Evolutionary conservation across 2,329 filamentous ascomycete genomes (phyloP).

Genomic region (Rhinocladiella mackenziei): DNA sequence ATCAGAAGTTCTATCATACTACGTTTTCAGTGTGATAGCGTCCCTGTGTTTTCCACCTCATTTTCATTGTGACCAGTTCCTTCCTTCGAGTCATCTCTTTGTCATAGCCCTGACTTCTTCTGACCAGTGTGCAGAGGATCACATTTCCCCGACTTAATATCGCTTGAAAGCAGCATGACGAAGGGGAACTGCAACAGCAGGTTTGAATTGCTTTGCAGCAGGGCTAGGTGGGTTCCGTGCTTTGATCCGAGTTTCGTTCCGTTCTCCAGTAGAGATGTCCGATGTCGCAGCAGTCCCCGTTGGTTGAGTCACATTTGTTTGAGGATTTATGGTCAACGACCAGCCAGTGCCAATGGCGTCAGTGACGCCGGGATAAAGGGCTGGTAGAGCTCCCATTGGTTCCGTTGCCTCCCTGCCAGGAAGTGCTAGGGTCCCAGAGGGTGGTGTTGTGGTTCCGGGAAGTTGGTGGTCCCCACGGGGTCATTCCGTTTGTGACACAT

Average conservation of each 20-base stretch:
- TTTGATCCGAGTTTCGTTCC: conserved; percentile 3
- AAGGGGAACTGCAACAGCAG: conserved; percentile 8
- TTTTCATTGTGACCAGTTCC: conserved; percentile 3
- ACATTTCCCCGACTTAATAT: conserved; percentile 6
- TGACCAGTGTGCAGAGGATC: not conserved
- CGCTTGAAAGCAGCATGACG: conserved; percentile 16
- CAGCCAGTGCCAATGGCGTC: conserved; percentile 13
- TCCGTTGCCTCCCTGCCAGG: conserved; percentile 5
- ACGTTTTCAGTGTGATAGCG: conserved; percentile 12
- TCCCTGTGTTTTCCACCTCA: conserved; percentile 2
- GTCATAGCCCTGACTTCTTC: not conserved
- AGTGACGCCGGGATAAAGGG: conserved; percentile 2
- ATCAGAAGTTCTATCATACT: conserved; percentile 18
- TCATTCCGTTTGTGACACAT: conserved; percentile 12
- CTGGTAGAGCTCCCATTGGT: conserved; percentile 14
- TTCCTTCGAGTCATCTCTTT: not conserved
- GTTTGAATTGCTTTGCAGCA: conserved; percentile 14
- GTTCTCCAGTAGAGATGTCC: conserved; percentile 1
- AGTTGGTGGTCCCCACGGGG: conserved; percentile 12
- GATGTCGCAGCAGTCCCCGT: conserved; percentile 8
- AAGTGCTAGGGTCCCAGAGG: conserved; percentile 4
- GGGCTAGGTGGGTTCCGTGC: conserved; percentile 12
- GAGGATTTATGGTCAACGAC: conserved; percentile 7
- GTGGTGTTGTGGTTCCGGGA: conserved; percentile 13
- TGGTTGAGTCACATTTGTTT: conserved; percentile 8